phyloP scores from a whole-genome alignment of 805 yeast species.

The Wickerhamomyces alni region DNA sequence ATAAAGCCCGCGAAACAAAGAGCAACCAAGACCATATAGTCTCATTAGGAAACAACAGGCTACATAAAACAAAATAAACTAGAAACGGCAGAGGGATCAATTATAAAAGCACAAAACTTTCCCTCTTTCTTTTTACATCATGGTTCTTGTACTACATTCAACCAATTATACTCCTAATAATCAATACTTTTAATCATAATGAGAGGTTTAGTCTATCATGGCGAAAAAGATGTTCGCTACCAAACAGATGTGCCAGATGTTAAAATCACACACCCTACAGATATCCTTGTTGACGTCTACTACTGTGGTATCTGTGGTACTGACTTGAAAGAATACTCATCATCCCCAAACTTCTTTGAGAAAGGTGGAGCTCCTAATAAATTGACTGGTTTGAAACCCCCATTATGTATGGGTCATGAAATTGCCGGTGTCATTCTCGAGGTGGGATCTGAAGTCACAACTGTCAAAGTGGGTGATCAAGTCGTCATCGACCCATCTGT shows the following conservation, averaged over 20 bases:
- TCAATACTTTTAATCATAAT: too few relatives aligned
- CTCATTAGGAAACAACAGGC: too few relatives aligned
- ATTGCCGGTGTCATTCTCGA: constrained; percentile 39
- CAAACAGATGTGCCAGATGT: constrained; percentile 32
- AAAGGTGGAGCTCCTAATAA: constrained; percentile 30
- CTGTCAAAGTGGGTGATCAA: constrained; percentile 44
- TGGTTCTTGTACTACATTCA: neutral
- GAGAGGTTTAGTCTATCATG: constrained; percentile 46
- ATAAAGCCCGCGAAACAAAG: too few relatives aligned
- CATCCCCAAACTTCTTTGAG: constrained; percentile 55
- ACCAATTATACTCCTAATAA: too few relatives aligned
- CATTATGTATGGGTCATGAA: constrained; percentile 51
- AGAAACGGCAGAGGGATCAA: too few relatives aligned
- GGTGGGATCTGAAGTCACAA: constrained; percentile 40
- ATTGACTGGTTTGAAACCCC: constrained; percentile 35
- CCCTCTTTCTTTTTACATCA: too few relatives aligned
- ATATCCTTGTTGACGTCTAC: constrained; percentile 37
- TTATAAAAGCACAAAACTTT: too few relatives aligned
- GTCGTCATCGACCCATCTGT: constrained; percentile 62
- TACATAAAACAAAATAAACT: too few relatives aligned
- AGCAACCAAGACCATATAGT: too few relatives aligned
- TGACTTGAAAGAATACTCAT: constrained; percentile 48
- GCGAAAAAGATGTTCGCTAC: constrained; percentile 38
- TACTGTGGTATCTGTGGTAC: constrained; percentile 64
- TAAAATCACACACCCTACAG: constrained; percentile 28